phyloP scores from a whole-genome alignment of 768 basidiomycete genomes.

The Roridomyces roridus region DNA sequence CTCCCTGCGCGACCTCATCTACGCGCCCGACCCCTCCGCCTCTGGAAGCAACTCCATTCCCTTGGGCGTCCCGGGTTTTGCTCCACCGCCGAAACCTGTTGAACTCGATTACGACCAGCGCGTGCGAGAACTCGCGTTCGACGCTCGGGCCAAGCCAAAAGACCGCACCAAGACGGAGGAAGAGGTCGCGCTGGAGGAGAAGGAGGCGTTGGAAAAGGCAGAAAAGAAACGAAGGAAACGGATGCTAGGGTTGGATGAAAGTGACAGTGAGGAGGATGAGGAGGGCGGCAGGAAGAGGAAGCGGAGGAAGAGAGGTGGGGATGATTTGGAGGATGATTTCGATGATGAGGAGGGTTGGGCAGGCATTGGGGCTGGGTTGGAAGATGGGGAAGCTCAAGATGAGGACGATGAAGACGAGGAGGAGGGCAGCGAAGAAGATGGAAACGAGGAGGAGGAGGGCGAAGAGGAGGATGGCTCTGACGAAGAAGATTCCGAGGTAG shows the following conservation, averaged over 20 bases:
- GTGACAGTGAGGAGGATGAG: conserved; percentile 71
- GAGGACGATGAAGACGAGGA: conserved; percentile 44
- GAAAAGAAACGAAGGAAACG: conserved; percentile 79
- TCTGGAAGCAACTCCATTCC: conserved; percentile 45
- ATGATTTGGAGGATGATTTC: conserved; percentile 94
- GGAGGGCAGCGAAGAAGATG: conserved; percentile 50
- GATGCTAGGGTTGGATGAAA: conserved; percentile 84
- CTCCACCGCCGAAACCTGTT: conserved; percentile 31
- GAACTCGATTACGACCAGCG: conserved; percentile 88
- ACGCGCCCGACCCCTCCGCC: conserved; percentile 55
- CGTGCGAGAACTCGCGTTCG: conserved; percentile 92
- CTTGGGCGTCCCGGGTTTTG: conserved; percentile 32
- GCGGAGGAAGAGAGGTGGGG: conserved; percentile 67
- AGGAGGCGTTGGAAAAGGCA: conserved; percentile 84
- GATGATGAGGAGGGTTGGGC: conserved; percentile 49
- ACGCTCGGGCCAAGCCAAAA: conserved; percentile 91
- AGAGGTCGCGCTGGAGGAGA: conserved; percentile 88
- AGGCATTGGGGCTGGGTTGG: conserved; percentile 49
- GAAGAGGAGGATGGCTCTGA: conserved; percentile 59
- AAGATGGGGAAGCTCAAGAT: conserved; percentile 41
- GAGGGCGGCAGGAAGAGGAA: conserved; percentile 48
- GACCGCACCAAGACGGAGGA: conserved; percentile 97
- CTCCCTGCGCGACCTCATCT: conserved; percentile 77
- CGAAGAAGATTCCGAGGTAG: conserved; percentile 43
- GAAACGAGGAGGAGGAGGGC: conserved; percentile 67